Evolutionary conservation across 31 red algal species (phyloP).

Genomic region (Endocladia muricata): DNA sequence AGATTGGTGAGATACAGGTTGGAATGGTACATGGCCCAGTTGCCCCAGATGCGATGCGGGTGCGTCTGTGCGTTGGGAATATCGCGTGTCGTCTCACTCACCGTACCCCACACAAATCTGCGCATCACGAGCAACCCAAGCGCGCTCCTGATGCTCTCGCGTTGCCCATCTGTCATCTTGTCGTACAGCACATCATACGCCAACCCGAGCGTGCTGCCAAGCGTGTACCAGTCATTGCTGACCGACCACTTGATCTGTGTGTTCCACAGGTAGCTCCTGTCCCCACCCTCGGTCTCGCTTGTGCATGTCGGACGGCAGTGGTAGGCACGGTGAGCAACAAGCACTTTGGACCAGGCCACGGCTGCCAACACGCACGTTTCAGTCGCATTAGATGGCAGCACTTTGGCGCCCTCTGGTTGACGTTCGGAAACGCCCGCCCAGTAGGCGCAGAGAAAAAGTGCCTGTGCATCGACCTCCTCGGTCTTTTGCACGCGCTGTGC

Average conservation of each 20-base stretch:
- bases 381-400: constrained; percentile 9
- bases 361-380: constrained; percentile 25
- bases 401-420: background rate
- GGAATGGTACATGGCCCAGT: constrained; percentile 58
- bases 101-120: background rate
- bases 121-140: background rate
- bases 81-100: background rate
- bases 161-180: background rate
- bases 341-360: constrained; percentile 9
- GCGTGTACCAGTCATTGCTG: background rate
- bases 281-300: too few relatives aligned
- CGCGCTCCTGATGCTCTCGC: background rate
- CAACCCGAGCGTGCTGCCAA: background rate
- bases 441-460: constrained; percentile 42
- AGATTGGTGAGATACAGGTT: constrained; percentile 49
- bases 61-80: background rate
- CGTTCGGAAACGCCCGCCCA: constrained; percentile 33
- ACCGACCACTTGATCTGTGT: background rate
- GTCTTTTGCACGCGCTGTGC: too few relatives aligned
- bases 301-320: constrained; percentile 18
- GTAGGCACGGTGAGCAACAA: constrained; percentile 16
- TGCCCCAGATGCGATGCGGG: constrained; percentile 25
- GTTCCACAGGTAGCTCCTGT: background rate
- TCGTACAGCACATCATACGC: background rate
- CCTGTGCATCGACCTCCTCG: too few relatives aligned